Evolutionary conservation across 208 protist species (phyloP), one percentile per base, ranked within the genome.

Genomic region (Acanthamoeba castellanii): DNA sequence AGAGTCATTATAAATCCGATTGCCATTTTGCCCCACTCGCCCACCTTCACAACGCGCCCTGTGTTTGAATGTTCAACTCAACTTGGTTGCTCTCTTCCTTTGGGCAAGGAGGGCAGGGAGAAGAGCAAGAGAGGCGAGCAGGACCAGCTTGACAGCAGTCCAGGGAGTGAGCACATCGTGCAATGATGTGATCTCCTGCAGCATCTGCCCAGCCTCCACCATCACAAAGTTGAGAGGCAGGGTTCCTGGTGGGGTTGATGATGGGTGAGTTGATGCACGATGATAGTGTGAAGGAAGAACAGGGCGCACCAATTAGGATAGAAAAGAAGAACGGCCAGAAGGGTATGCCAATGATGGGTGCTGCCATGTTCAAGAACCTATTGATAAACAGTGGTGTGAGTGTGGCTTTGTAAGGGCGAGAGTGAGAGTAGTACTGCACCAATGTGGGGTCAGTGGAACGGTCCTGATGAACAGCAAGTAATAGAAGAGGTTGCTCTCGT

Each of bases 311-410:
- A n/a, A 88, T 57, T n/a, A 88, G 52, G 14, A 88, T 27, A 6
- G 81, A 88, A 30, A 88, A 88, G 81, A 88, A 88, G 81, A 88
- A 88, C 7, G 81, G 81, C 81, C 81, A 88, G 25, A 88, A 88
- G 2, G 50, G 81, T 3, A 88, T 30, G 8, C 81, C 81, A 42
- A 25, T 30, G 81, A 88, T 88, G n/a, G 81, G 81, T 25, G 81
- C 81, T 11, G 81, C 81, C 81, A 88, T 66, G 32, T 88, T 88
- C 22, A 88, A 50, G 52, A 88, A 42, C 81, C 81, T 88, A 14
- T 8, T 7, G 66, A 9, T 14, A 3, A 14, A n/a, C 11, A 74
- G 18, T 8, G 2, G 3, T 45, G 50, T 45, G 50, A 22, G 30
- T 16, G 25, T 66, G 0, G 47, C 27, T 87, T 0, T 85, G 34